These are phyloP conservation scores for Emmonsia crescens DNA, from an alignment of 2,329 filamentous ascomycete genomes.

Conservation along the genomic window DNA sequence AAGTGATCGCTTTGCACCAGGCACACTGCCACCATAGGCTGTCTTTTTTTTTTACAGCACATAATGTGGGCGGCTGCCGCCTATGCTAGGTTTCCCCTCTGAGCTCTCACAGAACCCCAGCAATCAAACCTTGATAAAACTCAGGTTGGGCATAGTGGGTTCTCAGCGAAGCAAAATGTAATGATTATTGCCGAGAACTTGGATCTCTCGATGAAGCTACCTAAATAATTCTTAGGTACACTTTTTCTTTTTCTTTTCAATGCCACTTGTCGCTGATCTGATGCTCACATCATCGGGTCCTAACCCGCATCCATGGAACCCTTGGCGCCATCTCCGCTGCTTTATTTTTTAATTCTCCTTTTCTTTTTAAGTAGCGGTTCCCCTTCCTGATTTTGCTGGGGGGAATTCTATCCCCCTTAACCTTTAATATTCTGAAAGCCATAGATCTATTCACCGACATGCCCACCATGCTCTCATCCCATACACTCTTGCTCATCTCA, in stretches of 20 bases:
- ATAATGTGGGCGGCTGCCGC: no score
- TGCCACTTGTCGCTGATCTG: not conserved
- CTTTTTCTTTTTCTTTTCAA: not conserved
- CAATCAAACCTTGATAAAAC: not conserved
- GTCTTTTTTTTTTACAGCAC: not conserved
- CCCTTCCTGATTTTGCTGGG: not conserved
- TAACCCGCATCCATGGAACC: not conserved
- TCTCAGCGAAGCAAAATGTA: not conserved
- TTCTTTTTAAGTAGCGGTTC: not conserved
- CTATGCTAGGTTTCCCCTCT: not conserved
- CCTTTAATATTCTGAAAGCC: not conserved
- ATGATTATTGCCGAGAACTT: not conserved
- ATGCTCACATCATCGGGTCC: no score
- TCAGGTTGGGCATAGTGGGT: not conserved
- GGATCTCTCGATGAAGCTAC: not conserved
- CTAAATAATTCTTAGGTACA: not conserved
- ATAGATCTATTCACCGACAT: not conserved
- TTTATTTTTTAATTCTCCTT: not conserved
- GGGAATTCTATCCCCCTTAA: not conserved
- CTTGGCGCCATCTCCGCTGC: not conserved
- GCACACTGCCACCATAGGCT: not conserved
- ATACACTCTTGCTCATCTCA: not conserved
- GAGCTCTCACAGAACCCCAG: not conserved
- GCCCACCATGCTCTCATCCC: not conserved
- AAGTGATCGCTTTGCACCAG: not conserved